These are phyloP conservation scores for Syzygium aqueum DNA, from an alignment of 345 rosid species.

Conservation along the genomic window DNA sequence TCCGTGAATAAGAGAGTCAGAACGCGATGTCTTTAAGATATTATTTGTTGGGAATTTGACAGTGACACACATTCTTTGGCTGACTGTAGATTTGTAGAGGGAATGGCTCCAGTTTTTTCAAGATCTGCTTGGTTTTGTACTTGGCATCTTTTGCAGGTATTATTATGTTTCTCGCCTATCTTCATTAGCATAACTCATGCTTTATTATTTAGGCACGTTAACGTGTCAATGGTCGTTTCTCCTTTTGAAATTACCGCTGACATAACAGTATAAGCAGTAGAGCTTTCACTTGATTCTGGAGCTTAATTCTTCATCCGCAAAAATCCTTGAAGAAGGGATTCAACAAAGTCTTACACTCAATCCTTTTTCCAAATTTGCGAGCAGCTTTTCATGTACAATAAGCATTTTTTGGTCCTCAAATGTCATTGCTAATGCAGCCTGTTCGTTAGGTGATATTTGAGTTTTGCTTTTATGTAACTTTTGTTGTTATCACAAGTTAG, in stretches of 20 bases:
- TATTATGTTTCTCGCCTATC: not conserved
- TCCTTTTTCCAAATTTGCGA: not conserved
- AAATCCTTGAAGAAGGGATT: not conserved
- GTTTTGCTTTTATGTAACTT: not conserved
- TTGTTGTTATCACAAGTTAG: not conserved
- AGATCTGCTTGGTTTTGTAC: conserved; percentile 98
- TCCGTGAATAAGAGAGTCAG: not conserved
- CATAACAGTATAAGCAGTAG: not conserved
- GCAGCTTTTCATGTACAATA: not conserved
- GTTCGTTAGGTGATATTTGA: not conserved
- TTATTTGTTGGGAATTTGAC: not conserved
- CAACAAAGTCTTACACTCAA: not conserved
- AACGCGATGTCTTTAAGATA: not conserved
- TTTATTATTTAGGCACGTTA: not conserved
- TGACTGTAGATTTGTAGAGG: conserved; percentile 79
- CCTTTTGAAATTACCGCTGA: not conserved
- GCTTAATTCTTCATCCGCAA: not conserved
- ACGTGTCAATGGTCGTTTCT: not conserved
- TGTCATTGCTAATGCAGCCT: not conserved
- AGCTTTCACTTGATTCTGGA: not conserved
- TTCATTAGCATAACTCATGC: not conserved
- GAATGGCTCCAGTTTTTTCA: conserved; percentile 99
- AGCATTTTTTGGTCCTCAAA: not conserved
- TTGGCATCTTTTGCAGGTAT: conserved; percentile 99
- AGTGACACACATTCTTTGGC: not conserved